Percentiles rank a stretch among this genome's conserved stretches.
These are phyloP conservation scores for Symbiodinium natans DNA, from an alignment of 73 alveolate genomes.

Conservation along the genomic window DNA sequence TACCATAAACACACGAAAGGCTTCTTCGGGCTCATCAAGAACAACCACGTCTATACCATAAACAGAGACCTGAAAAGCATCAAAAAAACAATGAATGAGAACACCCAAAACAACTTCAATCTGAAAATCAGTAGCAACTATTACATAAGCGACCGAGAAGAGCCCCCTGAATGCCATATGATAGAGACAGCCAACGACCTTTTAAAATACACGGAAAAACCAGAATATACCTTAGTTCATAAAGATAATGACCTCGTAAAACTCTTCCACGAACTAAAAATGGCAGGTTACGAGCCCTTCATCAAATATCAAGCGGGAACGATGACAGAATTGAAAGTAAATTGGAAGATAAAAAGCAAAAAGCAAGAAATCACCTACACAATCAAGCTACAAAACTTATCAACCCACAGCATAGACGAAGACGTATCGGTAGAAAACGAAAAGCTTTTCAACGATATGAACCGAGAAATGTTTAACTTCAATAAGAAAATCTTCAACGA, in stretches of 20 bases:
- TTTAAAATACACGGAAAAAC: neutral
- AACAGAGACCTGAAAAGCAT: too few relatives aligned
- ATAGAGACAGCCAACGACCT: neutral
- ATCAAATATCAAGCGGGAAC: too few relatives aligned
- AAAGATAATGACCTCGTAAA: too few relatives aligned
- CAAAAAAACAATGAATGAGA: neutral
- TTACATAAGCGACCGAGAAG: constrained; percentile 16
- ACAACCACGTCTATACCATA: constrained; percentile 13
- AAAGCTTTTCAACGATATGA: neutral
- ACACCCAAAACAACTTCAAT: neutral
- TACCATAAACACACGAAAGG: too few relatives aligned
- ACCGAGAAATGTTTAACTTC: neutral
- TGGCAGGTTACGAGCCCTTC: too few relatives aligned
- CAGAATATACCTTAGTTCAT: neutral
- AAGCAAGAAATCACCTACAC: neutral
- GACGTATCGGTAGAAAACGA: neutral
- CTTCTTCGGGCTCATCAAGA: too few relatives aligned
- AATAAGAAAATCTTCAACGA: neutral
- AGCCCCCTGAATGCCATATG: neutral
- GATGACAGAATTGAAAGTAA: too few relatives aligned
- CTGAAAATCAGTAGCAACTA: neutral
- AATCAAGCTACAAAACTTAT: neutral
- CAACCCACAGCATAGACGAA: neutral
- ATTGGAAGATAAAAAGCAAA: too few relatives aligned
- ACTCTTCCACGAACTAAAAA: too few relatives aligned